phyloP scores from a whole-genome alignment of 2,329 filamentous ascomycete species.

The Aspergillus proliferans region DNA sequence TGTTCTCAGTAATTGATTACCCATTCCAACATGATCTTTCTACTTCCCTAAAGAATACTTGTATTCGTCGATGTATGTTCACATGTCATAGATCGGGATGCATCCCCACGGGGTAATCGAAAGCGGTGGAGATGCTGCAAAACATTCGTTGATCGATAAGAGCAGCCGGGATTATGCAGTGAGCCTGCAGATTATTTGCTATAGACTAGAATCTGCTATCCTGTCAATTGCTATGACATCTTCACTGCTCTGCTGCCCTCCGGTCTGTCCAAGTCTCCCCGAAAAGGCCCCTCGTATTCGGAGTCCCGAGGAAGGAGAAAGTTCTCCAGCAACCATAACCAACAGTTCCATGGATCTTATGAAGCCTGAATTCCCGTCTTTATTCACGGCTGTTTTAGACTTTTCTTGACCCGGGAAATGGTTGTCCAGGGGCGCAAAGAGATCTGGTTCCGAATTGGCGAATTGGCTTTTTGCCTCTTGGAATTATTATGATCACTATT shows the following conservation, averaged over 20 bases:
- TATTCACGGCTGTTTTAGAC: neutral
- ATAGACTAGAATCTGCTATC: neutral
- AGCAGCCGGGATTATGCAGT: neutral
- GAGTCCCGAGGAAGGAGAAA: neutral
- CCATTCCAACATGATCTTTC: no score
- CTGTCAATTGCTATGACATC: neutral
- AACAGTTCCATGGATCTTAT: neutral
- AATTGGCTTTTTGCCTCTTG: neutral
- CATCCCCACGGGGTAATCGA: neutral
- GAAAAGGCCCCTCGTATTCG: neutral
- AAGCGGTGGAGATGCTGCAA: neutral
- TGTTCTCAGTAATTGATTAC: no score
- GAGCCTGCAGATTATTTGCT: neutral
- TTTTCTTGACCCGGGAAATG: neutral
- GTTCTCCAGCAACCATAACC: neutral
- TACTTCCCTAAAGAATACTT: no score
- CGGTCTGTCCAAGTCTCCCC: neutral
- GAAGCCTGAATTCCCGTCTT: neutral
- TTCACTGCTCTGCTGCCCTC: neutral
- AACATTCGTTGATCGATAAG: neutral
- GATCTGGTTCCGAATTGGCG: neutral
- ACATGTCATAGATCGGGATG: neutral
- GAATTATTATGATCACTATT: neutral
- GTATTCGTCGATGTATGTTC: no score
- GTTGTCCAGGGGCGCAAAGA: neutral